A percentile compares a stretch with the other conserved stretches of the same genome.
These are phyloP conservation scores for Phytophthora ohioensis DNA, from an alignment of 352 stramenopile genomes.

Conservation along the genomic window DNA sequence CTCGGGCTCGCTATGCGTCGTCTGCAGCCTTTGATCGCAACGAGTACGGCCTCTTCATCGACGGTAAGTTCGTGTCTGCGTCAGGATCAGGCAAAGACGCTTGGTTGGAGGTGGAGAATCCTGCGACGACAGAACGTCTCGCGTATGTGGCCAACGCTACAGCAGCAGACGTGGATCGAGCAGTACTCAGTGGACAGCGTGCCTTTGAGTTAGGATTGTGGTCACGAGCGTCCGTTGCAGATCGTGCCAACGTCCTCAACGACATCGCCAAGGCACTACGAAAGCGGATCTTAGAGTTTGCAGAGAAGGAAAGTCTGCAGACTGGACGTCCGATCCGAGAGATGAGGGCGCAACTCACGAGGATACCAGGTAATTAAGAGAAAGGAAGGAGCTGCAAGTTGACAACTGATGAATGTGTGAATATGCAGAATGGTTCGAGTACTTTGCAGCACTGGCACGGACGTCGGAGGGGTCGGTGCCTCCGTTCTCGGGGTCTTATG, in stretches of 20 bases:
- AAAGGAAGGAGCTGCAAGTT: not conserved
- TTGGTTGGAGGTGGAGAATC: conserved; percentile 55
- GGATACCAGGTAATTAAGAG: conserved; percentile 39
- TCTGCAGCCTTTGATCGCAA: conserved; percentile 37
- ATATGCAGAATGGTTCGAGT: conserved; percentile 80
- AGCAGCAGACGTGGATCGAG: conserved; percentile 44
- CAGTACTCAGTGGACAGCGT: conserved; percentile 39
- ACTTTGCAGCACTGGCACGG: conserved; percentile 78
- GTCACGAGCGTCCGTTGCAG: conserved; percentile 37
- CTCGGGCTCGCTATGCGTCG: conserved; percentile 12
- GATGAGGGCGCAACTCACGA: conserved; percentile 60
- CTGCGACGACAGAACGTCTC: conserved; percentile 53
- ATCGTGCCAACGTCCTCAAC: conserved; percentile 54
- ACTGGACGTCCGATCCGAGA: conserved; percentile 71
- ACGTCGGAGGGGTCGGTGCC: conserved; percentile 72
- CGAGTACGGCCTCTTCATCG: conserved; percentile 59
- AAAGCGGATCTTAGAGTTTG: conserved; percentile 52
- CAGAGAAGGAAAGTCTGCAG: conserved; percentile 65
- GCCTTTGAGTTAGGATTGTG: conserved; percentile 49
- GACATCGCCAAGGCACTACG: conserved; percentile 50
- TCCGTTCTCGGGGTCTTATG: conserved; percentile 63
- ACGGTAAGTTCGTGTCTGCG: conserved; percentile 42
- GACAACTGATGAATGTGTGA: not conserved
- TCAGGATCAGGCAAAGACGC: conserved; percentile 32
- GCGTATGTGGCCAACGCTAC: conserved; percentile 47